Evolutionary conservation across 2,329 filamentous ascomycete species (phyloP), one percentile per base, ranked within the genome.

Genomic region (Didymella glomerata): DNA sequence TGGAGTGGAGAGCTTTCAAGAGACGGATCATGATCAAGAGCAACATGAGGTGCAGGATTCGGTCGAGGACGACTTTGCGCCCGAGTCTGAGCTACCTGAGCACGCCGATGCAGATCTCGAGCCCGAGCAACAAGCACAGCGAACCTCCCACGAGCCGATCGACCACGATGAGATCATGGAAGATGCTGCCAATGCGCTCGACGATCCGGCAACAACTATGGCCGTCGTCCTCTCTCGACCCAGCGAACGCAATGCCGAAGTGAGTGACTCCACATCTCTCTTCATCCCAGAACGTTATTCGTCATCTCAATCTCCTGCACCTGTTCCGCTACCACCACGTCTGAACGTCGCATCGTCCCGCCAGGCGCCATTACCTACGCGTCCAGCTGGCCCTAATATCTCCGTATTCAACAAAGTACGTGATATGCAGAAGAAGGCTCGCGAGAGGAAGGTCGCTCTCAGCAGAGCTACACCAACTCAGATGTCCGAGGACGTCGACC

Each of bases 251-350:
- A 32, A 54, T 1, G 8, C 11, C 3, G 25, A 46, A 13, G 6
- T 30, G 22, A 51, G 32, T 7, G 48, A 58, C 14, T 44, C 60
- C 6, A 52, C 55, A 2, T 59, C 63, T 5, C 63, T 68, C 6
- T 69, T 69, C 20, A 27, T 68, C 8, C 42, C 64, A 10, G 67
- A 68, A 36, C 10, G 14, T 9, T 18, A 18, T 14, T 10, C 63
- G 14, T 10, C 51, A 2, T 18, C 60, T 14, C 56, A 16, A 2
- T n/a, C 45, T 24, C 48, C 28, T 40, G n/a, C 18, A 18, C 38
- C 45, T 10, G 3, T 11, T 11, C 28, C 38, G 7, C 10, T 16
- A 9, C 34, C 54, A 7, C 44, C 38, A 8, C 42, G 24, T 22
- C 10, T 28, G 2, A 32, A n/a, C 8, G 10, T 20, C 18, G 11